Conservation (phyloP, 345 rosid genomes). For the Anastatica hierochuntica region DNA sequence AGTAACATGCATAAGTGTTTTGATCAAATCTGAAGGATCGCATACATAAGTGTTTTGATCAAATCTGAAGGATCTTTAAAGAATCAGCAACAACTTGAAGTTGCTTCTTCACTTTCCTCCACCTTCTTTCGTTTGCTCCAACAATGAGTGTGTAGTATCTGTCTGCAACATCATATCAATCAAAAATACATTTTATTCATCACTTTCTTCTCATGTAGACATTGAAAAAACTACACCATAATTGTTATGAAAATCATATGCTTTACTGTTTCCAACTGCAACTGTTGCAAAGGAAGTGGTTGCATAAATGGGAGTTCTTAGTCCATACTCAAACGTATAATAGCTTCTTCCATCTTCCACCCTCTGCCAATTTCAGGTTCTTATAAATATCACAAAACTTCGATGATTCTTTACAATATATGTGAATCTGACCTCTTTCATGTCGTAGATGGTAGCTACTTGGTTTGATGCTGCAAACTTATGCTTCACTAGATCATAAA, state of each 20-base stretch:
- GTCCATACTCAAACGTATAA: slow-evolving; percentile 68
- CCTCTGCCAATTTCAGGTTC: slow-evolving; percentile 39
- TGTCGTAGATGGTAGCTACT: slow-evolving; percentile 38
- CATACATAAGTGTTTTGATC: slow-evolving; percentile 24
- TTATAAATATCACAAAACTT: neutral
- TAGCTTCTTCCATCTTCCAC: slow-evolving; percentile 58
- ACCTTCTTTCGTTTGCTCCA: slow-evolving; percentile 64
- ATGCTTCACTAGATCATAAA: slow-evolving; percentile 45
- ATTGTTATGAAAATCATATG: neutral
- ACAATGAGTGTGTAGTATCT: slow-evolving; percentile 68
- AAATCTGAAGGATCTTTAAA: slow-evolving; percentile 52
- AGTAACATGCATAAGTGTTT: no score
- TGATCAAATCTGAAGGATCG: no score
- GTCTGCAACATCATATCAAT: slow-evolving; percentile 28
- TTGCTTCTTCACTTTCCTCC: slow-evolving; percentile 51
- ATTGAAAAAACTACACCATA: no score
- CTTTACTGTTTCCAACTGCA: slow-evolving; percentile 62
- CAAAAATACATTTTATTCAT: neutral
- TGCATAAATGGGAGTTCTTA: slow-evolving; percentile 57
- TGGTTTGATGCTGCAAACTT: slow-evolving; percentile 71
- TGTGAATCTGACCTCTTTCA: slow-evolving; percentile 55
- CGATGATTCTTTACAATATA: neutral
- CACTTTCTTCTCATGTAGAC: neutral
- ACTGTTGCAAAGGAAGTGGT: slow-evolving; percentile 65
- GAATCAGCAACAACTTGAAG: slow-evolving; percentile 77